A percentile compares a stretch with the other conserved stretches of the same genome.
Conservation (phyloP, 2,329 filamentous ascomycete genomes). For the Nemania serpens region DNA sequence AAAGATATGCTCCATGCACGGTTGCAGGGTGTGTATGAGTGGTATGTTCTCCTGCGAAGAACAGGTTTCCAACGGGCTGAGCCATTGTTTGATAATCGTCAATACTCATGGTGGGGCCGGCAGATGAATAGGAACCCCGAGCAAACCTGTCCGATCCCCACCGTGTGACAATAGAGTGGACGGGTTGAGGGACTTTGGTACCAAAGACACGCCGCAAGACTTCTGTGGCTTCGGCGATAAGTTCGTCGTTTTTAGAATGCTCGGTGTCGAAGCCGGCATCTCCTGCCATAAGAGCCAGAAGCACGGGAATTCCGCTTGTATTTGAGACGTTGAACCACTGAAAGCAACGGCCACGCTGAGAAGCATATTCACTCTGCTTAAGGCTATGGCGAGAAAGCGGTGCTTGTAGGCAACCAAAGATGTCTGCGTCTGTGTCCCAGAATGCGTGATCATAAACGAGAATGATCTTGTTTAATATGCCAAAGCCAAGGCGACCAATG, state of each 20-base stretch:
- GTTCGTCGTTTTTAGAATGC: conserved; percentile 70
- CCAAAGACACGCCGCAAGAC: conserved; percentile 80
- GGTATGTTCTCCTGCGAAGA: conserved; percentile 96
- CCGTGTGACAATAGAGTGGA: conserved; percentile 86
- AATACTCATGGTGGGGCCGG: conserved; percentile 77
- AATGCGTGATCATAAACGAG: conserved; percentile 88
- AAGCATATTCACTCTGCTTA: conserved; percentile 77
- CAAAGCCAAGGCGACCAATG: conserved; percentile 86
- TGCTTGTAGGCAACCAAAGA: conserved; percentile 88
- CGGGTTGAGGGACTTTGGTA: conserved; percentile 71
- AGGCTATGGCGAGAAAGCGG: conserved; percentile 72
- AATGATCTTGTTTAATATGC: conserved; percentile 92
- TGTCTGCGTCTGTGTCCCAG: conserved; percentile 88
- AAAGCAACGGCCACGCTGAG: conserved; percentile 87
- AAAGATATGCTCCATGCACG: conserved; percentile 94
- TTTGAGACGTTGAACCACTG: conserved; percentile 97
- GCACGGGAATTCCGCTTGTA: conserved; percentile 83
- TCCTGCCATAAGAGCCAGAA: conserved; percentile 94
- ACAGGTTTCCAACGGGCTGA: conserved; percentile 78
- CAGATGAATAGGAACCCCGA: conserved; percentile 94
- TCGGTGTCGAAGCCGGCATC: conserved; percentile 92
- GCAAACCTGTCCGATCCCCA: conserved; percentile 93
- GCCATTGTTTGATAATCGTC: conserved; percentile 96
- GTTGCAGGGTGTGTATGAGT: conserved; percentile 95
- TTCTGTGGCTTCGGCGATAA: conserved; percentile 79